Base-by-base conservation (phyloP, 2,329 filamentous ascomycete genomes). In the Biscogniauxia mediterranea region DNA sequence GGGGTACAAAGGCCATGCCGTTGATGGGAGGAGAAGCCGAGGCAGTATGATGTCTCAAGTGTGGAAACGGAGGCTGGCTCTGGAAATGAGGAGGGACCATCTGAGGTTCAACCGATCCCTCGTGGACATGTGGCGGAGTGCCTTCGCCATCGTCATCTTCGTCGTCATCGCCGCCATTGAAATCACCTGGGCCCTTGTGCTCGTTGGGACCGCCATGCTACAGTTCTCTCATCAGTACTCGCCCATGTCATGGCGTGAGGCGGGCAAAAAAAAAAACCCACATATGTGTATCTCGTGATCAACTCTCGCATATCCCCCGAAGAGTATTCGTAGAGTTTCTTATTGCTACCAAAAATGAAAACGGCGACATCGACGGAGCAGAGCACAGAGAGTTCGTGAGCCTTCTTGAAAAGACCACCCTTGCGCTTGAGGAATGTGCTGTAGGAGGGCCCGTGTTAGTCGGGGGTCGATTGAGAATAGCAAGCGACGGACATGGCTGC, bases 341-440 rank as follows among this genome's bases (percentile, higher is more conserved):
- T 99, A 79, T 99, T 99, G 79, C 92, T 93, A 66, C 94, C 94
- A 74, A 98, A 98, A 72, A 99, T 97, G 76, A 99, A 95, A 73
- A 99, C 95, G 50, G 95, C 95, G 69, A 99, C 95, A 76, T 99
- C 95, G 75, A 99, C 95, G 49, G 93, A 97, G 77, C 95, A 99
- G 65, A 99, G 89, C 54, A 99, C 95, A 57, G 94, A 97, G 57
- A 99, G 85, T 84, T 99, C 95, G 77, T 99, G 93, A 58, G 95
- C 95, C 86, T 99, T 99, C 83, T 99, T 99, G 85, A 99, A 99
- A 55, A 99, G 83, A 71, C 95, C 95, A 71, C 94, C 95, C 80
- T 99, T 99, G 81, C 95, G 91, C 85, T 99, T 99, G 69, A 99
- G 82, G 77, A 99, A 99, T 52, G 95, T 99, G 67, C 93, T 97